Evolutionary conservation across 805 yeast species (phyloP), one percentile per base, ranked within the genome.

Genomic region (Metschnikowia henanensis): DNA sequence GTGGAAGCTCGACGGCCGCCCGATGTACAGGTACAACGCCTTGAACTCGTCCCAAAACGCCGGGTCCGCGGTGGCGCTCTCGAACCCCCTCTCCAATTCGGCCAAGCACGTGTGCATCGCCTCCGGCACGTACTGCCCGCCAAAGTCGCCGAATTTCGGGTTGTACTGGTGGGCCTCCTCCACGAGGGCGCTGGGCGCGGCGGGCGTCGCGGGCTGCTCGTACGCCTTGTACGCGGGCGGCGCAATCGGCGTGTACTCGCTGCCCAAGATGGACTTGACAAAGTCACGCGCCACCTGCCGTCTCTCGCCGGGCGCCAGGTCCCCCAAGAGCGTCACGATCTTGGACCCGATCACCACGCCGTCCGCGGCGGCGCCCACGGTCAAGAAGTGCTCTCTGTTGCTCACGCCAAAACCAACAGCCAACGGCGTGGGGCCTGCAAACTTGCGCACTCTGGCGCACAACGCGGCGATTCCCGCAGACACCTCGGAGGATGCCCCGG

Each of bases 101-200:
- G 82, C 79, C 56, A 94, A 76, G 72, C 98, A 92, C 34, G 95
- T 80, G 68, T 91, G 92, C 59, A 94, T 72, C 18, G 95, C 88
- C 73, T 94, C 99, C 30, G 99, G 99, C 31, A 94, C 99, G 61
- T 89, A 94, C 72, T 94, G 99, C 47, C 99, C 99, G 64, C 99
- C 99, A 61, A 89, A 95, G 38, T 82, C 90, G 59, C 98, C 99
- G 58, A 92, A 92, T 50, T 85, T 76, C 45, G 92, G 84, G 53
- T 81, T 77, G 61, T 78, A 86, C 50, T 80, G 77, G 60, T 86
- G 94, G 5, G 51, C 47, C 63, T 85, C 94, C 45, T 73, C 73
- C 28, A 72, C 68, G 7, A 67, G 53, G 13, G 70, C 65, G 12
- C 60, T 53, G 33, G 72, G 66, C 39, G 68, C 72, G 38, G 61